Conservation (phyloP, 2,329 filamentous ascomycete species). For the Rutstroemia sp. region DNA sequence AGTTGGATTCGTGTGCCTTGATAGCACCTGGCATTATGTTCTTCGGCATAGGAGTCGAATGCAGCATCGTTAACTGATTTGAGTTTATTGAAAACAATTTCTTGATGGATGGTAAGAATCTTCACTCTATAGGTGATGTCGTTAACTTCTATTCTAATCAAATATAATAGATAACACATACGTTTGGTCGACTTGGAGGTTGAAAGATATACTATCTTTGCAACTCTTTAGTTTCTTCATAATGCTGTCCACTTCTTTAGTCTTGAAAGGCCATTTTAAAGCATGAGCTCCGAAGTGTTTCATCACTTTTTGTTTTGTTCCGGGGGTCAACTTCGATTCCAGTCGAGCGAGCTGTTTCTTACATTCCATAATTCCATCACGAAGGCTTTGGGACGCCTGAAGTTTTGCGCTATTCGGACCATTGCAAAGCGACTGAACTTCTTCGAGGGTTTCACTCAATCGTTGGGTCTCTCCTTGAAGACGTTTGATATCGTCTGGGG, state of each 20-base stretch:
- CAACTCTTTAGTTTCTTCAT: conserved; percentile 26
- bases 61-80: no score
- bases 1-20: no score
- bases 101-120: no score
- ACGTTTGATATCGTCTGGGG: conserved; percentile 28
- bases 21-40: no score
- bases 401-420: conserved; percentile 24
- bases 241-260: conserved; percentile 28
- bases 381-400: conserved; percentile 23
- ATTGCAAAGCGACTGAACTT: conserved; percentile 24
- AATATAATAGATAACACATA: conserved; percentile 18
- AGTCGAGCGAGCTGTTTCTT: conserved; percentile 20
- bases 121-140: no score
- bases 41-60: no score
- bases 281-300: conserved; percentile 19
- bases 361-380: conserved; percentile 16
- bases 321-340: conserved; percentile 22
- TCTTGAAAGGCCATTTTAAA: conserved; percentile 29
- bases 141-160: conserved; percentile 2
- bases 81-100: no score
- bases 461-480: conserved; percentile 25
- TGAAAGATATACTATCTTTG: conserved; percentile 24
- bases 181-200: conserved; percentile 31
- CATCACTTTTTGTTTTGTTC: conserved; percentile 25
- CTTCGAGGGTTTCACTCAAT: conserved; percentile 24